Evolutionary conservation across 2,329 filamentous ascomycete species (phyloP), one percentile per base, ranked within the genome.

Genomic region (Nannizziopsis arthrosporioides): DNA sequence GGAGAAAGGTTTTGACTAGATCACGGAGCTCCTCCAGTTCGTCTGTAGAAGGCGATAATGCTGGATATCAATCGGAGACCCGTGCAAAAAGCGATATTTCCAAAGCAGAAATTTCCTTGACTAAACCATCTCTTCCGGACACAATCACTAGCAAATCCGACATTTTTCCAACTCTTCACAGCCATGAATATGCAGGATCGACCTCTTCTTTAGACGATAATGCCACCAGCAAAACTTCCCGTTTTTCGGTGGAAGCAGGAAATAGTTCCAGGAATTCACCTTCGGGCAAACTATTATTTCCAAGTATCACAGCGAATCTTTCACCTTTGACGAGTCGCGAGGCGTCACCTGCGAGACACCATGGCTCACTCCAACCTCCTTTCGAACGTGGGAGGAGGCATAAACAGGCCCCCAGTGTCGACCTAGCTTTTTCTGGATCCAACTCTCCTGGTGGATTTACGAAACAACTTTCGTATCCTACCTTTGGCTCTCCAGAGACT

Each of bases 301-400:
- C 78, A 3, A 74, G 73, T 10, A 76, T 81, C 51, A 75, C 75
- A 17, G 73, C 77, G 54, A 80, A 84, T 49, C 61, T 83, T 7
- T 84, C 82, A 2, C 76, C 80, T 1, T 69, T 73, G 2, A 71
- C 71, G 6, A 86, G 81, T 57, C 75, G 82, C 18, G 72, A 76
- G 1, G 69, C 71, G 2, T 86, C 84, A 5, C 82, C 83, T 27
- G 68, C 17, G 15, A 31, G 36, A 51, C 44, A 30, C 17, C 12
- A 54, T 44, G 17, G 46, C 50, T 10, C 58, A 56, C 17, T 47
- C 52, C 15, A 17, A 8, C 31, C 19, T 30, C 27, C 45, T 14
- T 10, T 44, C 10, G 46, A 48, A 19, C 41, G 11, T 19, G 32
- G 37, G 15, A 39, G 14, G 12, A 48, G 7, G 5, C 36, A 27